Evolutionary conservation across 495 filamentous ascomycete genomes (phyloP), one percentile per base, ranked within the genome.

Genomic region (Pyrenula aspistea): DNA sequence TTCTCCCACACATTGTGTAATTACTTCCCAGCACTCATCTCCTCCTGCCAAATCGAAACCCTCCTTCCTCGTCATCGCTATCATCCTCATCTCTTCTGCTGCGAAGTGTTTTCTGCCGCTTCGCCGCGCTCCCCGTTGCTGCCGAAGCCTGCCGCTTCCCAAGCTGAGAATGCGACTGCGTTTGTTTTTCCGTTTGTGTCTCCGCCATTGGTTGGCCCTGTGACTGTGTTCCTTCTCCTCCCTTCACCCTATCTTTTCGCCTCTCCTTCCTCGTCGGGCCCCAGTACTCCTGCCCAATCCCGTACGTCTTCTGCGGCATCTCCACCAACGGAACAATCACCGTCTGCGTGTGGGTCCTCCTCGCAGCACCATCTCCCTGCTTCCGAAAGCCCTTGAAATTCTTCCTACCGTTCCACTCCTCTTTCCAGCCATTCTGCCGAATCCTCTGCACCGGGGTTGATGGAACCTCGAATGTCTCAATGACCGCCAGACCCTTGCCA

Each of bases 351-450:
- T 59, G 78, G 60, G 60, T 72, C 51, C 63, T 78, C 65, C 62
- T 63, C 57, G 61, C 67, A 20, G 57, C 61, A 3, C 76, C 70
- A 0, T 75, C 75, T 1, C 79, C 83, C 51, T 81, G 79, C 56
- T 82, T 80, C 2, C 82, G 79, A 61, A 98, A 98, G 60, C 81
- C 85, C 69, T 98, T 98, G 75, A 96, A 98, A 61, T 98, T 97
- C 71, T 90, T 94, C 3, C 92, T 81, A 0, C 94, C 93, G 64
- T 96, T 95, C 94, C 94, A 98, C 36, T 77, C 74, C 1, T 89
- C 84, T 62, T 96, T 83, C 93, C 94, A 96, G n/a, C 36, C 56
- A 20, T 51, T 22, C 55, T 24, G 59, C 54, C 61, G 63, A 64
- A 55, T 47, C 51, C 24, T 19, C 54, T 56, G 56, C 19, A 53